Base-by-base conservation (phyloP, 441 rosid genomes). In the Isatis lusitanica region DNA sequence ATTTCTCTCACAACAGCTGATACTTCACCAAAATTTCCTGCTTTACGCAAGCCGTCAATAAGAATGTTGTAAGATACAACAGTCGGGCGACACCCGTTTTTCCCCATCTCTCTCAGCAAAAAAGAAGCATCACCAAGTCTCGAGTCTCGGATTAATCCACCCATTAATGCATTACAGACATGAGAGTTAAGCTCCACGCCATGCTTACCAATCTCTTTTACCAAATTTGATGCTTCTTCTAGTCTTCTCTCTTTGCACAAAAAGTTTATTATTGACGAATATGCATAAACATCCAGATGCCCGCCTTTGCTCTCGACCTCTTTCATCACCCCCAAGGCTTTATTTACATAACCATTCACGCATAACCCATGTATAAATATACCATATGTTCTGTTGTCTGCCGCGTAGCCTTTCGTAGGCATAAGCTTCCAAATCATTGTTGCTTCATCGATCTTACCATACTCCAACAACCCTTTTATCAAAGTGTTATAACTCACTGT, bases 341-440 rank as follows among this genome's bases (percentile, higher is more conserved):
- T 92, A 68, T 84, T 86, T 73, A 89, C 74, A 39, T 83, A 82
- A n/a, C 92, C 94, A 83, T 88, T 94, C 77, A 85, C 82, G 58
- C 99, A 90, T 63, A 92, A 82, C 66, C 98, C 98, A 67, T 87
- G 86, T 75, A 90, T 81, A 76, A 89, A 63, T 67, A 92, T 77
- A 66, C 90, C 91, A 62, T 83, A 84, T 66, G 90, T 87, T 26
- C 75, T 84, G n/a, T 87, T 74, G 76, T 92, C 91, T 16, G 91
- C 85, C 40, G 52, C 26, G 31, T 77, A 76, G 31, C 83, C 89
- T 16, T 81, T 87, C 33, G 83, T 82, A 40, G 74, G 84, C 81
- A 89, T 72, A 63, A 83, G 78, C 73, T 77, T 88, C 94, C 94
- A 88, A 67, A 86, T 65, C 30, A 76, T 81, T 58, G 85, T 71